Conservation (phyloP, 441 rosid species). For the Pelargonium fulgidum region DNA sequence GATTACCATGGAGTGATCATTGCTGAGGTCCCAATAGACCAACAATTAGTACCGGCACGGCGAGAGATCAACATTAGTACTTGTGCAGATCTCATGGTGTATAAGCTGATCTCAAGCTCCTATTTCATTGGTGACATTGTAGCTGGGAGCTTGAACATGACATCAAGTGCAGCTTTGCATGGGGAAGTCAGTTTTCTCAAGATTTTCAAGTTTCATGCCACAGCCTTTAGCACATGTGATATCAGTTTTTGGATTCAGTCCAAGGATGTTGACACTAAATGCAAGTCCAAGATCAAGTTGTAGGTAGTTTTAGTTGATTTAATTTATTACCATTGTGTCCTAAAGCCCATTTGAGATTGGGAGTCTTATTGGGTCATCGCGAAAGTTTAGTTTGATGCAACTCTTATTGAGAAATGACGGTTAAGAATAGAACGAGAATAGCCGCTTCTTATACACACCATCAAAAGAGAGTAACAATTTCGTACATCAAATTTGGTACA, state of each 20-base stretch:
- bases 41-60: neutral
- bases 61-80: neutral
- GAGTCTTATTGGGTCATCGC: too few species aligned
- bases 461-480: too few species aligned
- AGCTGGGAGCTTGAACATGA: slow-evolving; percentile 2
- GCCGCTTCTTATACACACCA: too few species aligned
- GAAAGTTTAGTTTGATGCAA: too few species aligned
- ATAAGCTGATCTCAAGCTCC: neutral
- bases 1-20: slow-evolving; percentile 2
- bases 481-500: too few species aligned
- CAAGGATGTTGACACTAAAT: neutral
- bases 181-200: slow-evolving; percentile 6
- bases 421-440: too few species aligned
- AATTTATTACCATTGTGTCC: too few species aligned
- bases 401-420: too few species aligned
- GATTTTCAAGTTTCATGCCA: slow-evolving; percentile 6
- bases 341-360: too few species aligned
- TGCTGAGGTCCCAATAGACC: neutral
- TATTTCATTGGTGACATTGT: neutral
- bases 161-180: neutral
- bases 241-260: neutral
- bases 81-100: neutral
- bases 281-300: neutral
- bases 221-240: slow-evolving; percentile 5
- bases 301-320: too few species aligned